Percentiles rank a stretch among this genome's conserved stretches.
Evolutionary conservation across 2,329 filamentous ascomycete species (phyloP).

Genomic region (Beauveria brongniartii): DNA sequence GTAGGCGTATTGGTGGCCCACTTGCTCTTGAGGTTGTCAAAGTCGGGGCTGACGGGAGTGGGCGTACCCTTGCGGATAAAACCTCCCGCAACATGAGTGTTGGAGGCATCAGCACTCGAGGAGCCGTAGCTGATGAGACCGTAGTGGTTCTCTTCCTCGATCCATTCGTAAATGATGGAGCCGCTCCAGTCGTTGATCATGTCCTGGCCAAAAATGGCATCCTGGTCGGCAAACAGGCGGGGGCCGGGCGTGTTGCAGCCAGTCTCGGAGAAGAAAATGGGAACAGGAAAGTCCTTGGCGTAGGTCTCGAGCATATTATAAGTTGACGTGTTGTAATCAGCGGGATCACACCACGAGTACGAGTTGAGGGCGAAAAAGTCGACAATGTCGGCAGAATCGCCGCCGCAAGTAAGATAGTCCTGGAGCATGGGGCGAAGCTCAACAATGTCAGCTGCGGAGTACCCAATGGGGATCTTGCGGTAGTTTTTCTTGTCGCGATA

Average conservation of each 20-base stretch:
- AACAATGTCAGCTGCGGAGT: slow-evolving; percentile 79
- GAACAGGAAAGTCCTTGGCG: slow-evolving; percentile 65
- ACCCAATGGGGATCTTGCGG: slow-evolving; percentile 75
- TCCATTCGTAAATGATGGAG: slow-evolving; percentile 84
- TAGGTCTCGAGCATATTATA: slow-evolving; percentile 62
- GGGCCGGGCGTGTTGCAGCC: slow-evolving; percentile 64
- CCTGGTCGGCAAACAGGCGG: slow-evolving; percentile 62
- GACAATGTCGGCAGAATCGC: slow-evolving; percentile 57
- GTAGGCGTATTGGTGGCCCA: slow-evolving; percentile 67
- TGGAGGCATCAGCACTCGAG: slow-evolving; percentile 40
- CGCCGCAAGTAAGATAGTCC: slow-evolving; percentile 71
- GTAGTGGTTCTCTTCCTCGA: slow-evolving; percentile 75
- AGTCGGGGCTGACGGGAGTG: slow-evolving; percentile 66
- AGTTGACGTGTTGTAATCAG: slow-evolving; percentile 53
- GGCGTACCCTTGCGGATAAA: slow-evolving; percentile 66
- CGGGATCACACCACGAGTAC: slow-evolving; percentile 68
- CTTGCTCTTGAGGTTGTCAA: slow-evolving; percentile 64
- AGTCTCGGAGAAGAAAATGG: slow-evolving; percentile 84
- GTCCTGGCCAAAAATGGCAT: slow-evolving; percentile 63
- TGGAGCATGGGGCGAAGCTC: slow-evolving; percentile 54
- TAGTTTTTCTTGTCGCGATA: slow-evolving; percentile 70
- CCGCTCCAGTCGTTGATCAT: slow-evolving; percentile 69
- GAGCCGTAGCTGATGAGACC: slow-evolving; percentile 71
- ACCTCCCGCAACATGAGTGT: slow-evolving; percentile 54
- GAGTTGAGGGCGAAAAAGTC: slow-evolving; percentile 85